These are phyloP conservation scores for Blastomyces gilchristii DNA, from an alignment of 2,329 filamentous ascomycete species.

Conservation along the genomic window DNA sequence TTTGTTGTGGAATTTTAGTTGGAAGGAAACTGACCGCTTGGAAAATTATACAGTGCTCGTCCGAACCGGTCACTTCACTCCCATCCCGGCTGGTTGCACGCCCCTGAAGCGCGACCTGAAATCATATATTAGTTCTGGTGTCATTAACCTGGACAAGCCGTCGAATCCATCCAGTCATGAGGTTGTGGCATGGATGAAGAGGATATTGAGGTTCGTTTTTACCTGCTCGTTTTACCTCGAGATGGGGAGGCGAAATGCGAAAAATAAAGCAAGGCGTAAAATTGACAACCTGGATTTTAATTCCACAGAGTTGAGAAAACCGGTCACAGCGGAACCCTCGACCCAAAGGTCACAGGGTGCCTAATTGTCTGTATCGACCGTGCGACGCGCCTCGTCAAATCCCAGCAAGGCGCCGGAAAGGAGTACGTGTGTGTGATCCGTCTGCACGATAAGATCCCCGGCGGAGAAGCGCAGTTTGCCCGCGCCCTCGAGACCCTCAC, in stretches of 20 bases:
- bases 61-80: constrained; percentile 91
- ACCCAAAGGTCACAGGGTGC: constrained; percentile 95
- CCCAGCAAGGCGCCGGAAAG: constrained; percentile 96
- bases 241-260: constrained; percentile 5
- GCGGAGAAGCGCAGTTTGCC: constrained; percentile 84
- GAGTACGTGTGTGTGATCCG: constrained; percentile 96
- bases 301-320: constrained; percentile 73
- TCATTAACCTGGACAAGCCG: constrained; percentile 97
- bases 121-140: constrained; percentile 91
- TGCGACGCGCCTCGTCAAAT: constrained; percentile 95
- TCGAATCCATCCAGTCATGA: constrained; percentile 97
- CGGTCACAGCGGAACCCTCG: constrained; percentile 93
- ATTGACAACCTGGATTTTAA: constrained; percentile 1
- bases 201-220: constrained; percentile 68
- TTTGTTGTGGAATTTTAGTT: constrained; percentile 4
- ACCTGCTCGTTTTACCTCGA: neutral
- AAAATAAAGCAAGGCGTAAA: neutral
- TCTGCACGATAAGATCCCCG: constrained; percentile 88
- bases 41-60: constrained; percentile 57
- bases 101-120: constrained; percentile 91
- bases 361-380: constrained; percentile 93
- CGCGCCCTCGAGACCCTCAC: constrained; percentile 92
- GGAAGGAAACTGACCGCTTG: constrained; percentile 8
- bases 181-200: constrained; percentile 98
- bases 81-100: constrained; percentile 84